Evolutionary conservation across 352 stramenopile genomes (phyloP).

Genomic region (Blastocystis sp.): DNA sequence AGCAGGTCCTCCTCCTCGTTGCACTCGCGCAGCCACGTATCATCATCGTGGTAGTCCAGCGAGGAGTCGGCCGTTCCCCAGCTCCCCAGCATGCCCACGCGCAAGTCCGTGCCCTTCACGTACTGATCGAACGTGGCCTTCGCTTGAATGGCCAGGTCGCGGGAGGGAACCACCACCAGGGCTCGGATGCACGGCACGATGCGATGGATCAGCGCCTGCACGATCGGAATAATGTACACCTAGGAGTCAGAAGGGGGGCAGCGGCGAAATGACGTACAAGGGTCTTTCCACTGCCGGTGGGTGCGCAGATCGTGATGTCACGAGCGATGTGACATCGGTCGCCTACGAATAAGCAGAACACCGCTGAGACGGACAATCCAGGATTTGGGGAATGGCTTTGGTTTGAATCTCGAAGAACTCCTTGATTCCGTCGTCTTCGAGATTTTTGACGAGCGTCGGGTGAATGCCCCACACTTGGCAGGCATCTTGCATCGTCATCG

Average conservation of each 20-base stretch:
- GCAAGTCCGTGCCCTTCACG: constrained; percentile 29
- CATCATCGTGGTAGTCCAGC: constrained; percentile 27
- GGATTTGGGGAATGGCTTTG: constrained; percentile 59
- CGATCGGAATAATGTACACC: constrained; percentile 66
- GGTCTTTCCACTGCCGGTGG: constrained; percentile 68
- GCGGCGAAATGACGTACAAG: constrained; percentile 16
- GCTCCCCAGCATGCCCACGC: constrained; percentile 23
- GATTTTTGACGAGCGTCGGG: constrained; percentile 42
- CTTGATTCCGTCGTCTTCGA: constrained; percentile 53
- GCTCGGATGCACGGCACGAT: constrained; percentile 54
- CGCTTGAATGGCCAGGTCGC: constrained; percentile 54
- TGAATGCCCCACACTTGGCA: constrained; percentile 52
- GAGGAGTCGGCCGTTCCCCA: not conserved
- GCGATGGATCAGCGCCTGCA: constrained; percentile 45
- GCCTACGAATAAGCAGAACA: not conserved
- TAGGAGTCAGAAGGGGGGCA: not conserved
- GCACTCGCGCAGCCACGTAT: constrained; percentile 22
- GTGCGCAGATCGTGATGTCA: constrained; percentile 64
- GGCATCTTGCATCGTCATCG: constrained; percentile 54
- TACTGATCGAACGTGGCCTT: constrained; percentile 66
- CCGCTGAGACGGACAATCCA: constrained; percentile 28
- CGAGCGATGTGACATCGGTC: constrained; percentile 53
- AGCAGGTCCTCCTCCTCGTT: constrained; percentile 20
- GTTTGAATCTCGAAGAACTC: constrained; percentile 70
- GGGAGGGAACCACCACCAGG: constrained; percentile 44